A percentile compares a stretch with the other conserved stretches of the same genome.
phyloP scores from a whole-genome alignment of 345 rosid genomes.

The Hirschfeldia incana region DNA sequence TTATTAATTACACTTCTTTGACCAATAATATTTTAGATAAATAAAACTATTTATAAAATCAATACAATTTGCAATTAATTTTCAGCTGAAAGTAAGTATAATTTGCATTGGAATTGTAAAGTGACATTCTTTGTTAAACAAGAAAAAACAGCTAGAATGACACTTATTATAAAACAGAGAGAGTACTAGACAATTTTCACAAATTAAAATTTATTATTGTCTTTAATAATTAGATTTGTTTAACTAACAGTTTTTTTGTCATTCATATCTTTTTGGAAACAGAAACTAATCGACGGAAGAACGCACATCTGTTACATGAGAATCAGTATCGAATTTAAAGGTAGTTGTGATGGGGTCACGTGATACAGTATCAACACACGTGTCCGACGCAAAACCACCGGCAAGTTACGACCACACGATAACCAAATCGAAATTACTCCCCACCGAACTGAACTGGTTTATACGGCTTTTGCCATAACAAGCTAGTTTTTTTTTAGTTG shows the following conservation, averaged over 20 bases:
- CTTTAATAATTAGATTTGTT: too few relatives aligned
- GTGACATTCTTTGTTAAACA: too few relatives aligned
- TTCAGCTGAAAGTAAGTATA: too few relatives aligned
- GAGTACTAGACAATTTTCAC: too few relatives aligned
- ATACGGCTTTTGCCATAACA: not conserved
- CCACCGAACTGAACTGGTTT: not conserved
- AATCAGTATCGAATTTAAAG: constrained; percentile 30
- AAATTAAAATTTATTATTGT: too few relatives aligned
- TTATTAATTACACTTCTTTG: too few relatives aligned
- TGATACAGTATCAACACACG: constrained; percentile 24
- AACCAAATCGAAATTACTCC: not conserved
- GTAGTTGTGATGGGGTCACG: constrained; percentile 20
- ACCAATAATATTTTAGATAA: too few relatives aligned
- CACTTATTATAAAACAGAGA: too few relatives aligned
- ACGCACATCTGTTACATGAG: constrained; percentile 26
- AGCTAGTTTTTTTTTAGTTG: not conserved
- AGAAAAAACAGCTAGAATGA: too few relatives aligned
- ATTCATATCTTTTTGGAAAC: constrained; percentile 21
- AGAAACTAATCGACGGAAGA: constrained; percentile 17
- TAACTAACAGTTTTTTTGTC: not conserved
- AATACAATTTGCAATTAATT: too few relatives aligned
- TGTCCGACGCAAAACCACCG: constrained; percentile 27
- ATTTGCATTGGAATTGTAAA: too few relatives aligned
- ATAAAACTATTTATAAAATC: too few relatives aligned
- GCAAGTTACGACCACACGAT: constrained; percentile 20